A percentile compares a stretch with the other conserved stretches of the same genome.
Conservation (phyloP, 1,284 basidiomycete genomes). For the Ustilago esculenta region DNA sequence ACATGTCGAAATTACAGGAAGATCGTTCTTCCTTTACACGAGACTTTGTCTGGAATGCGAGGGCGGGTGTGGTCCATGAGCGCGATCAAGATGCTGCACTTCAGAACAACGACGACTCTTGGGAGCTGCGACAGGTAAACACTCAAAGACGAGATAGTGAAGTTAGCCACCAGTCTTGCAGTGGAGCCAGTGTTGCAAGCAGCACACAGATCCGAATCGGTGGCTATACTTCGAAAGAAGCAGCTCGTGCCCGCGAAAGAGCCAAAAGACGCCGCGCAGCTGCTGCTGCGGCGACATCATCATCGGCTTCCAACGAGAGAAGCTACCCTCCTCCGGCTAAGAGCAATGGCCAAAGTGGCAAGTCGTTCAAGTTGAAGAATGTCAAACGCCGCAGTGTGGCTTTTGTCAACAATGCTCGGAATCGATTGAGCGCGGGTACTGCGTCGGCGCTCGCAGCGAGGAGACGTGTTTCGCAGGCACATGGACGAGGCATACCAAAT, state of each 20-base stretch:
- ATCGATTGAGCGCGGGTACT: slow-evolving; percentile 27
- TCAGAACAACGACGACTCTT: not conserved
- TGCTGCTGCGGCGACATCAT: not conserved
- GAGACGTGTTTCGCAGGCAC: not conserved
- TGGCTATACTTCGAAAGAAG: slow-evolving; percentile 29
- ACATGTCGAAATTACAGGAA: slow-evolving; percentile 18
- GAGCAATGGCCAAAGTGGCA: slow-evolving; percentile 25
- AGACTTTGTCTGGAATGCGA: slow-evolving; percentile 30
- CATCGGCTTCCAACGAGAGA: not conserved
- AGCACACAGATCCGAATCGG: slow-evolving; percentile 42
- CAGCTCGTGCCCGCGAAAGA: slow-evolving; percentile 27
- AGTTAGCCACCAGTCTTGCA: slow-evolving; percentile 19
- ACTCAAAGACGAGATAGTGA: slow-evolving; percentile 17
- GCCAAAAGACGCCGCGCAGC: slow-evolving; percentile 16
- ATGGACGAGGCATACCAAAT: slow-evolving; percentile 15
- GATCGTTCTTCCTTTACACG: slow-evolving; percentile 16
- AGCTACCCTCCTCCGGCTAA: slow-evolving; percentile 21
- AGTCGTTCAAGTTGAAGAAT: slow-evolving; percentile 12
- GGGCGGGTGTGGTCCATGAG: slow-evolving; percentile 22
- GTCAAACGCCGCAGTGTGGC: slow-evolving; percentile 30
- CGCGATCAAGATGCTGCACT: not conserved
- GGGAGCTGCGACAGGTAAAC: slow-evolving; percentile 9
- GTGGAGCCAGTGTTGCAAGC: slow-evolving; percentile 20
- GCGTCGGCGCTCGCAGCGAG: slow-evolving; percentile 31
- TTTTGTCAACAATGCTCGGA: slow-evolving; percentile 22